Evolutionary conservation across 2,329 filamentous ascomycete species (phyloP), one percentile per base, ranked within the genome.

Genomic region (Xylogone sp.): DNA sequence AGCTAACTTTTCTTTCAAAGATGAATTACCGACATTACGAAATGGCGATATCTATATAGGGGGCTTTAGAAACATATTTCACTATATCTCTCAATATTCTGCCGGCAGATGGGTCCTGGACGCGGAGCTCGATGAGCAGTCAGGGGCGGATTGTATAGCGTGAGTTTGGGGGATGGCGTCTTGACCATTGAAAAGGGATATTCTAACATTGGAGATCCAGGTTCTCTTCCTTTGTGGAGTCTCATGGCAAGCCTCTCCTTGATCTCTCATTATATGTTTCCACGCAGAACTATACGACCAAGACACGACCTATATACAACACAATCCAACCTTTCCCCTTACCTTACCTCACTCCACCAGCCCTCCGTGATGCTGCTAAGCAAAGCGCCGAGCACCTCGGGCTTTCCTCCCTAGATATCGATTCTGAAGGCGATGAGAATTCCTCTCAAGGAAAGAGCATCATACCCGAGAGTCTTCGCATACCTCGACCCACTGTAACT

Each of bases 211-310:
- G 49, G 43, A 21, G 58, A 65, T 45, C 63, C 74, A 57, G 82
- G 75, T 55, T 77, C 70, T 75, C 81, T 31, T 81, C 88, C 56
- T 92, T 92, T 69, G 73, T 97, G 59, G 77, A 84, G 65, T 81
- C 84, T 21, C 84, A 86, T 53, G 89, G 87, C n/a, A 83, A 85
- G 46, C 83, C 87, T 27, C 81, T 97, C 54, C 69, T 97, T 61
- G 88, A 95, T 61, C 83, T 97, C 52, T 92, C 86, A 48, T 85
- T 97, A 60, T 97, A 95, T 69, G 87, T 94, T 56, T 94, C 91
- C 27, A 89, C 87, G 52, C 83, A 90, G 57, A 97, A 97, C 73
- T 99, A 94, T 80, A 77, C 84, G 50, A 75, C 78, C 43, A 74
- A 79, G 46, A 96, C 91, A 3, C 84, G 90, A 16, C 88, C 90